phyloP scores from a whole-genome alignment of 345 rosid species.

The Linum usitatissimum region DNA sequence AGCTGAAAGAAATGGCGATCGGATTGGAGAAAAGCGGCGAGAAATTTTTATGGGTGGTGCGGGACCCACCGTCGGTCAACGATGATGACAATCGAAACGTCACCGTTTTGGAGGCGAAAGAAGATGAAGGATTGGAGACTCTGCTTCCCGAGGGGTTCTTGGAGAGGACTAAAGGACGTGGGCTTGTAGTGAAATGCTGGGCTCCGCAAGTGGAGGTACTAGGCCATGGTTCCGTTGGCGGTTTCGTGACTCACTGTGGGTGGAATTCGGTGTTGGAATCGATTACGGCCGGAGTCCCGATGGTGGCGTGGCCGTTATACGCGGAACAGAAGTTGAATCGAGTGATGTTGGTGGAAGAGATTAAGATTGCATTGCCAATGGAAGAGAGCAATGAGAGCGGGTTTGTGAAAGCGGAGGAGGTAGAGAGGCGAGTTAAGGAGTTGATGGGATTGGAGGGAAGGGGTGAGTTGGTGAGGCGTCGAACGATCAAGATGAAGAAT shows the following conservation, averaged over 20 bases:
- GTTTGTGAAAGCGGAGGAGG: slow-evolving; percentile 29
- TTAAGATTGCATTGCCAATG: slow-evolving; percentile 39
- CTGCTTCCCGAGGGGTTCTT: slow-evolving; percentile 32
- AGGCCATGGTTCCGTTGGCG: slow-evolving; percentile 26
- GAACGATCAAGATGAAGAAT: slow-evolving; percentile 20
- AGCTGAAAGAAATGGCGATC: slow-evolving; percentile 33
- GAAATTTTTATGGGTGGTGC: slow-evolving; percentile 41
- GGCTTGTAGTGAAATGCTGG: slow-evolving; percentile 44
- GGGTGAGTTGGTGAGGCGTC: slow-evolving; percentile 22
- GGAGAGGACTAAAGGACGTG: slow-evolving; percentile 28
- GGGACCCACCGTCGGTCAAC: slow-evolving; percentile 19
- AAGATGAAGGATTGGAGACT: slow-evolving; percentile 9
- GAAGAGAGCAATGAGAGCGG: not conserved
- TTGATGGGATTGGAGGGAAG: slow-evolving; percentile 31
- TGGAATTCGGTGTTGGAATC: slow-evolving; percentile 6
- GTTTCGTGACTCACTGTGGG: slow-evolving; percentile 64
- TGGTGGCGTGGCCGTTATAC: not conserved
- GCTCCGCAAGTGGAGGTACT: slow-evolving; percentile 38
- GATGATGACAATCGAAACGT: not conserved
- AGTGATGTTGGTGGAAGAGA: slow-evolving; percentile 39
- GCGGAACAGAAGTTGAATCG: slow-evolving; percentile 17
- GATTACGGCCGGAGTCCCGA: not conserved
- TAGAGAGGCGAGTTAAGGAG: slow-evolving; percentile 43
- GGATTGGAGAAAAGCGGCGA: slow-evolving; percentile 35
- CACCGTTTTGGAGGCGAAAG: slow-evolving; percentile 9